Evolutionary conservation across 2,329 filamentous ascomycete genomes (phyloP), one percentile per base, ranked within the genome.

Genomic region (Aureobasidium sp.): DNA sequence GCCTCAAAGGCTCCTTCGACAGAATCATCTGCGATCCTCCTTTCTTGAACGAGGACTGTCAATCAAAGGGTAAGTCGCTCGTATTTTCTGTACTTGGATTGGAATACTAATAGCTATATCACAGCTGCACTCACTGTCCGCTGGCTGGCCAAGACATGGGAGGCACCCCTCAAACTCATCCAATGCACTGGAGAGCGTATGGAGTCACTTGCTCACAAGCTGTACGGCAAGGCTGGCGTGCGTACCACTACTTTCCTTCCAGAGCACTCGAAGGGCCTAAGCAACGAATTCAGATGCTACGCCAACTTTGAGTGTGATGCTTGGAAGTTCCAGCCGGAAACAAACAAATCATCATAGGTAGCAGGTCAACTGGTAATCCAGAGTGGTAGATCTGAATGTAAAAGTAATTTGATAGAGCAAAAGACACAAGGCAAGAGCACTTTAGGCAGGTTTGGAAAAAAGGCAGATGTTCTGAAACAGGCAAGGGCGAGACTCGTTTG

Each of bases 241-340:
- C 76, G 72, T 59, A 86, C 85, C 5, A 92, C 89, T 0, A 83
- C 81, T 0, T 91, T 86, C 70, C 83, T 87, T 68, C 85, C 86
- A 4, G 77, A 80, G 65, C 90, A 93, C 69, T 80, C 83, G n/a
- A 83, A 84, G 64, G 87, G 87, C 0, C 74, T 94, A 63, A 89
- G 87, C 73, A 94, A 94, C 69, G 88, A 91, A 73, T 94, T 91
- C 71, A 82, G 83, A 69, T 91, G 87, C 72, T 93, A 90, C 69
- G 84, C 89, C 29, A 92, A 90, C 69, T 92, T 90, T 69, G 86
- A 90, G 71, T 83, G 85, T 67, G 75, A 75, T 16, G 66, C 66
- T 13, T 79, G 77, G 76, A 73, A 69, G 42, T 75, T 55, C 41
- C 42, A 63, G 39, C 15, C 47, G 5, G 2, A n/a, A n/a, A 30